phyloP scores from a whole-genome alignment of 768 basidiomycete genomes.

The Tylopilus balloui region DNA sequence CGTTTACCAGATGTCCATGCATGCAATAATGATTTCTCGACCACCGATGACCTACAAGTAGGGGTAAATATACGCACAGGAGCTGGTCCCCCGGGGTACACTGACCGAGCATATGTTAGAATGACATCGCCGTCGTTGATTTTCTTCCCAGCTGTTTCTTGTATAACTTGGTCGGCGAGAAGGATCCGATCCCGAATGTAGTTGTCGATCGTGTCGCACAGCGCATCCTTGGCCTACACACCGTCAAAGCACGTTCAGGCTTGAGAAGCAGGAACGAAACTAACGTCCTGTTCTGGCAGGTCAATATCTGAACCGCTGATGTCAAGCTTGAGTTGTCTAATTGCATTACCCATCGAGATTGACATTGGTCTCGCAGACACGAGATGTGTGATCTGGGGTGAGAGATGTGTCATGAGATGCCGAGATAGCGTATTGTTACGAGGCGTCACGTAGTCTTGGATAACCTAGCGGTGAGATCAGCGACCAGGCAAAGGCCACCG shows the following conservation, averaged over 20 bases:
- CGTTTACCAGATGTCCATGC: conserved; percentile 69
- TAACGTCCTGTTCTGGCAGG: conserved; percentile 89
- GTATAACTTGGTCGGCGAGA: conserved; percentile 89
- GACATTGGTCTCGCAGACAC: conserved; percentile 88
- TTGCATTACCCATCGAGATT: conserved; percentile 91
- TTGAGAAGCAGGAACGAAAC: conserved; percentile 13
- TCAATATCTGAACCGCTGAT: conserved; percentile 92
- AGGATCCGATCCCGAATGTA: conserved; percentile 94
- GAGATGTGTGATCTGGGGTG: conserved; percentile 88
- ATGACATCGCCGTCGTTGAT: conserved; percentile 93
- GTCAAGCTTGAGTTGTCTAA: conserved; percentile 90
- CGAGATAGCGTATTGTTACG: conserved; percentile 82
- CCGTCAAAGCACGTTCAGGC: neutral
- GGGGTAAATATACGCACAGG: neutral
- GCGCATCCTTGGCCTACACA: conserved; percentile 75
- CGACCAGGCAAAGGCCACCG: neutral
- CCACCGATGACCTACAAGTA: conserved; percentile 76
- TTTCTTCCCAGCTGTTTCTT: conserved; percentile 83
- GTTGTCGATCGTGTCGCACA: conserved; percentile 83
- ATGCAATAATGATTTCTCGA: conserved; percentile 81
- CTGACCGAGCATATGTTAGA: conserved; percentile 86
- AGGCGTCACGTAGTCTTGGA: conserved; percentile 86
- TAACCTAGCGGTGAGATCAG: conserved; percentile 52
- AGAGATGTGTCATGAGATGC: conserved; percentile 88
- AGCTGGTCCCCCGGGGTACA: neutral